A percentile compares a stretch with the other conserved stretches of the same genome.
Conservation (phyloP, 2,329 filamentous ascomycete genomes). For the Paraphoma chrysanthemicola region DNA sequence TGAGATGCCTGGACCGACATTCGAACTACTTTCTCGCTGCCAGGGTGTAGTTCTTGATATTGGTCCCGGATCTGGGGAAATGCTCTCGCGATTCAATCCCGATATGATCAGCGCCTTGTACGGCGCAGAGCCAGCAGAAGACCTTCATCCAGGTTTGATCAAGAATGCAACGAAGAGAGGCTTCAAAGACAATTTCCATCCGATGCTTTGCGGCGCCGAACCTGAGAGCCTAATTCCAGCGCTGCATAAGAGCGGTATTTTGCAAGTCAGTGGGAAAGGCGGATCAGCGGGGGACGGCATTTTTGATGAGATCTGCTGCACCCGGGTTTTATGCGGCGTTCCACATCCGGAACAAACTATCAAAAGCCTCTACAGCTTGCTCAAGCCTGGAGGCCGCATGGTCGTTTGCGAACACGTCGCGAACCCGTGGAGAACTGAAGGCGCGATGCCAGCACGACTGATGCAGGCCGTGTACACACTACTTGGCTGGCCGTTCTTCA, state of each 20-base stretch:
- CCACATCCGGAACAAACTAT: constrained; percentile 56
- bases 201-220: constrained; percentile 58
- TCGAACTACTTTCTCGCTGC: constrained; percentile 33
- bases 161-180: constrained; percentile 50
- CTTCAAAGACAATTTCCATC: constrained; percentile 56
- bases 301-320: constrained; percentile 63
- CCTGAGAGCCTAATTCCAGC: constrained; percentile 54
- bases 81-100: constrained; percentile 55
- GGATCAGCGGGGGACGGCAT: constrained; percentile 45
- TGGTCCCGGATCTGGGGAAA: constrained; percentile 60
- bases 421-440: constrained; percentile 58
- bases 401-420: constrained; percentile 64
- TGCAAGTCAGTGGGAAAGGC: constrained; percentile 30
- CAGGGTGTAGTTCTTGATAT: constrained; percentile 48
- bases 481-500: constrained; percentile 60
- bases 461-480: constrained; percentile 56
- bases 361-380: constrained; percentile 55
- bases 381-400: constrained; percentile 63
- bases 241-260: constrained; percentile 52
- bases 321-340: constrained; percentile 63
- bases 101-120: constrained; percentile 57
- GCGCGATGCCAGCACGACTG: constrained; percentile 52
- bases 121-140: constrained; percentile 60
- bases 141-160: constrained; percentile 55
- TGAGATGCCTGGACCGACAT: constrained; percentile 43